phyloP scores from a whole-genome alignment of 2,329 filamentous ascomycete species.

The Fusarium avenaceum region DNA sequence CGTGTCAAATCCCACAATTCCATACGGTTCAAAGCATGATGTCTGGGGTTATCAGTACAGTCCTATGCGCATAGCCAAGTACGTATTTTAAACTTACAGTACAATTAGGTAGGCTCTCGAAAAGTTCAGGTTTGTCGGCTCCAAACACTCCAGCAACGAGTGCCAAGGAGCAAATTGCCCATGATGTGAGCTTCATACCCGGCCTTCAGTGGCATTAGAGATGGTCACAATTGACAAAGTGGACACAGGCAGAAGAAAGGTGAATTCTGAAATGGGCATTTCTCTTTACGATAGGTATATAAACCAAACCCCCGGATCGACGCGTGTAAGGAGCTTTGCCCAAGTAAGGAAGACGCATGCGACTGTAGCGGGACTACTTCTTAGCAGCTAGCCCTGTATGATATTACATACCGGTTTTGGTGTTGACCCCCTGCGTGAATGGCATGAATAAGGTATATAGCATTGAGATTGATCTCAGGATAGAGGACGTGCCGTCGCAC shows the following conservation, averaged over 20 bases:
- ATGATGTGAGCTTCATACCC: constrained; percentile 41
- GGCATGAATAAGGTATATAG: constrained; percentile 21
- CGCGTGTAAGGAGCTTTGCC: constrained; percentile 19
- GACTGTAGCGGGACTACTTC: constrained; percentile 33
- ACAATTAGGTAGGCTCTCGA: constrained; percentile 25
- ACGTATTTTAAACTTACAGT: constrained; percentile 14
- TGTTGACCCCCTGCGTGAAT: constrained; percentile 15
- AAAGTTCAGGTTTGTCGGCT: constrained; percentile 25
- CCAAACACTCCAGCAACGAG: constrained; percentile 34
- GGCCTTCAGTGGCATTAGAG: constrained; percentile 32
- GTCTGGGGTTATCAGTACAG: constrained; percentile 14
- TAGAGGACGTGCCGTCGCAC: constrained; percentile 28
- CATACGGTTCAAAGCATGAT: constrained; percentile 22
- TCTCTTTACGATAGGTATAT: constrained; percentile 17
- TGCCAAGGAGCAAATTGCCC: constrained; percentile 35
- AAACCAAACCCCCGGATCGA: constrained; percentile 24
- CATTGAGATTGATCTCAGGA: constrained; percentile 34
- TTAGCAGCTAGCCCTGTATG: constrained; percentile 11
- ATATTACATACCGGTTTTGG: constrained; percentile 26
- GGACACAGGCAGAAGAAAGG: neutral
- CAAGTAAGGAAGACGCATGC: constrained; percentile 19
- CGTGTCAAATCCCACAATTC: constrained; percentile 4
- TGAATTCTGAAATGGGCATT: constrained; percentile 9
- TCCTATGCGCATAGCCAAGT: neutral
- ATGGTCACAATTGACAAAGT: constrained; percentile 6